phyloP scores from a whole-genome alignment of 345 rosid species.

The Lepidium sativum region DNA sequence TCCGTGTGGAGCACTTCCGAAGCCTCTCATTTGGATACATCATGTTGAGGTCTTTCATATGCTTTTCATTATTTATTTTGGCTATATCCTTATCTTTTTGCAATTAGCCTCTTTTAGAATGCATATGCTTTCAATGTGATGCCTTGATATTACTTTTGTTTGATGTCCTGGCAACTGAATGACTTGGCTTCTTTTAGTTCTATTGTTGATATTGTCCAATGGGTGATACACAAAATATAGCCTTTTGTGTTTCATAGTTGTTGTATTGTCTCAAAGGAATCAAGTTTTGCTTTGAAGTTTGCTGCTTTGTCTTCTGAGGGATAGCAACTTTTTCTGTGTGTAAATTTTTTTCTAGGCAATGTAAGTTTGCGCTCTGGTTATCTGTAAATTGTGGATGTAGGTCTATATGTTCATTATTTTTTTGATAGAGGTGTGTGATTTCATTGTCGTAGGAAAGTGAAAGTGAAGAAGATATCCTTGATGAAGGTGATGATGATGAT shows the following conservation, averaged over 20 bases:
- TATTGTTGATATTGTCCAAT: neutral
- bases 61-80: neutral
- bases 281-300: neutral
- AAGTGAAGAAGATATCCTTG: conserved; percentile 71
- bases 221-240: neutral
- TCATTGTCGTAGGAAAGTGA: conserved; percentile 53
- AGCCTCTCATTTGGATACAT: conserved; percentile 11
- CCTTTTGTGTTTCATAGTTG: neutral
- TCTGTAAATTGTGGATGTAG: too few relatives aligned
- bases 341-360: neutral
- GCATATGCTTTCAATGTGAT: neutral
- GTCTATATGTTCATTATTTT: neutral
- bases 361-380: neutral
- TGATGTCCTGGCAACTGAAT: neutral
- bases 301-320: neutral
- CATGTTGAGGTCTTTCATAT: conserved; percentile 29
- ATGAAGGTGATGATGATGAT: conserved; percentile 69
- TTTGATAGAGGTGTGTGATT: conserved; percentile 1
- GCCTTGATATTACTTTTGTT: neutral
- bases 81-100: neutral
- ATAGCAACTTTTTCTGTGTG: neutral
- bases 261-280: neutral
- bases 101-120: neutral
- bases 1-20: conserved; percentile 32
- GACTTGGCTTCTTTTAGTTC: neutral